These are phyloP conservation scores for Colletotrichum shisoi DNA, from an alignment of 2,329 filamentous ascomycete species.

Conservation along the genomic window DNA sequence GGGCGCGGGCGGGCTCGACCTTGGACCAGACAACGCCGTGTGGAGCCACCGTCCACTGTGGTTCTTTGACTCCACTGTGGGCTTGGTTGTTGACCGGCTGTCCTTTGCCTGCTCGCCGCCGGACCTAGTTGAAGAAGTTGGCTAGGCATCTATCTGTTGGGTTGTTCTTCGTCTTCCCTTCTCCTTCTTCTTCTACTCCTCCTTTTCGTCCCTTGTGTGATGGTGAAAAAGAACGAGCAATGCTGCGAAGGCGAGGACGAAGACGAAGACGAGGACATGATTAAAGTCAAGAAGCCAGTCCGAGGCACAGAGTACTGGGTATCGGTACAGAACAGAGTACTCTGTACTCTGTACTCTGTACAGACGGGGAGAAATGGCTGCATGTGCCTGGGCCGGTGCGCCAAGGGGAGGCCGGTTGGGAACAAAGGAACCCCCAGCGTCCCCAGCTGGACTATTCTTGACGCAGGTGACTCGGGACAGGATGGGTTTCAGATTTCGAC, in stretches of 20 bases:
- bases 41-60: slow-evolving; percentile 30
- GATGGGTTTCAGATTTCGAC: slow-evolving; percentile 39
- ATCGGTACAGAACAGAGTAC: no score
- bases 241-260: background rate
- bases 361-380: slow-evolving; percentile 1
- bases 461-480: slow-evolving; percentile 37
- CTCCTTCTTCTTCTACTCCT: background rate
- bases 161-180: no score
- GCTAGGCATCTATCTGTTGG: background rate
- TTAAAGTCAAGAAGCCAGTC: background rate
- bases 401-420: slow-evolving; percentile 17
- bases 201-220: background rate
- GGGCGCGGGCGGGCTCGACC: slow-evolving; percentile 34
- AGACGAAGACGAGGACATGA: background rate
- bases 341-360: background rate
- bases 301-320: no score
- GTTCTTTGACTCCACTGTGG: slow-evolving; percentile 20
- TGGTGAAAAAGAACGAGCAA: background rate
- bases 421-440: slow-evolving; percentile 18
- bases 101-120: slow-evolving; percentile 13
- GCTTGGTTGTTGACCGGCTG: slow-evolving; percentile 4
- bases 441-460: slow-evolving; percentile 13
- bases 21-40: slow-evolving; percentile 31
- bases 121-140: slow-evolving; percentile 5
- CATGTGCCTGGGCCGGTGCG: slow-evolving; percentile 22